Evolutionary conservation across 352 stramenopile species (phyloP).

Genomic region (Phytophthora sp.): DNA sequence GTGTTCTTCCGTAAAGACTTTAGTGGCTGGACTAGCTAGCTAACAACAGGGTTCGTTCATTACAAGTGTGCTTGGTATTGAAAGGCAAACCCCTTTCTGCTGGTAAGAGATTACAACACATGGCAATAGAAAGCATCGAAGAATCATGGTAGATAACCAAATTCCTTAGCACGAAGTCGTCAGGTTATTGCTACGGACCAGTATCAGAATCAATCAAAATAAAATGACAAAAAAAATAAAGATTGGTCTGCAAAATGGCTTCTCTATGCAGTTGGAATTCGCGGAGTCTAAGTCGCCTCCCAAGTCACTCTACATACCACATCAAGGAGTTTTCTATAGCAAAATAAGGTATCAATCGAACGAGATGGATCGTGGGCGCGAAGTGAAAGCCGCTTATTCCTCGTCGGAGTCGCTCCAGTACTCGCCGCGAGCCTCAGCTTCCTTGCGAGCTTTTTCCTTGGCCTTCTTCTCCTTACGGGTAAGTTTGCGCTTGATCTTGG

Average conservation of each 20-base stretch:
- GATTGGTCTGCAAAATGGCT: conserved; percentile 32
- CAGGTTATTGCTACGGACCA: too few species aligned
- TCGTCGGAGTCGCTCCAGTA: conserved; percentile 86
- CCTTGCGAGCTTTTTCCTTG: conserved; percentile 89
- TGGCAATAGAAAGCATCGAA: too few species aligned
- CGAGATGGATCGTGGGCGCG: conserved; percentile 35
- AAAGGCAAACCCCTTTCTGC: too few species aligned
- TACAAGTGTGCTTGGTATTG: background rate
- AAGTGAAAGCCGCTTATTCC: conserved; percentile 53
- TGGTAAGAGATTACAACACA: too few species aligned
- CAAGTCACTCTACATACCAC: conserved; percentile 51
- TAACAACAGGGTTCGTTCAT: background rate
- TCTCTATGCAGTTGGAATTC: conserved; percentile 43
- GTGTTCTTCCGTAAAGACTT: conserved; percentile 37
- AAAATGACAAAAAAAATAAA: conserved; percentile 1
- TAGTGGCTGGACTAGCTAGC: conserved; percentile 19
- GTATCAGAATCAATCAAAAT: too few species aligned
- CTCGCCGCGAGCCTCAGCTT: conserved; percentile 83
- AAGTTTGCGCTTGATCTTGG: conserved; percentile 91
- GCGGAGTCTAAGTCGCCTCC: conserved; percentile 38
- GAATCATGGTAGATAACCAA: too few species aligned
- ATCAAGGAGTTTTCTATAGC: conserved; percentile 43
- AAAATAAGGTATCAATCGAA: conserved; percentile 52
- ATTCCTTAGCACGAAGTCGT: too few species aligned
- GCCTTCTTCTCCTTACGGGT: conserved; percentile 91